Evolutionary conservation across 2,329 filamentous ascomycete species (phyloP).

Genomic region (Dactylonectria estremocensis): DNA sequence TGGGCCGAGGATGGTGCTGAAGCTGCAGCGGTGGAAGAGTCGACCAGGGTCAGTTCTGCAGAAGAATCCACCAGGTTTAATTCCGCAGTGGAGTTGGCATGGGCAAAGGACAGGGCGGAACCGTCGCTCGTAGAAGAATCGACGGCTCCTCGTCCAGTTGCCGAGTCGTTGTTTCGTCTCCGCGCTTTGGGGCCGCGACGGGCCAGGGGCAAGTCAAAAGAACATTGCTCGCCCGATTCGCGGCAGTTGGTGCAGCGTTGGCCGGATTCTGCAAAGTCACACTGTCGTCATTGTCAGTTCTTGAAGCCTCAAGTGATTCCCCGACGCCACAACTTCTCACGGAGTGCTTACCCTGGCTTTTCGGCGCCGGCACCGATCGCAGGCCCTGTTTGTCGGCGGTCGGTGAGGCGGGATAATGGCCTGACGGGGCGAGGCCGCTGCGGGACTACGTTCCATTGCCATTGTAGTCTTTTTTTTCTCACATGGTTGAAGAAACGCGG

Average conservation of each 20-base stretch:
- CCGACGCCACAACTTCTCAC: constrained; percentile 26
- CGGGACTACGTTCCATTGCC: constrained; percentile 36
- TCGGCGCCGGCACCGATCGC: constrained; percentile 55
- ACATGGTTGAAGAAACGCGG: background rate
- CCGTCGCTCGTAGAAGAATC: constrained; percentile 23
- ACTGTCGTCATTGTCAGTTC: constrained; percentile 41
- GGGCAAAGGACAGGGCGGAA: constrained; percentile 14
- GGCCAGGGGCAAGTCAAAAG: constrained; percentile 56
- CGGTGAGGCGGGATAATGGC: constrained; percentile 34
- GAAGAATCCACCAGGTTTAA: background rate
- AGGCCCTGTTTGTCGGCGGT: constrained; percentile 49
- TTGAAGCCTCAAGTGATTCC: constrained; percentile 21
- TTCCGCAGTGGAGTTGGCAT: constrained; percentile 38
- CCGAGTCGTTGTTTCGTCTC: constrained; percentile 11
- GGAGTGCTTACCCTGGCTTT: constrained; percentile 53
- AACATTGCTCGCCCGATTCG: constrained; percentile 52
- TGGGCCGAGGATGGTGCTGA: constrained; percentile 36
- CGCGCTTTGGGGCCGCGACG: constrained; percentile 56
- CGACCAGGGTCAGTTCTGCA: background rate
- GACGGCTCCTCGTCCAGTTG: background rate
- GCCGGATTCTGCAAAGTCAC: constrained; percentile 44
- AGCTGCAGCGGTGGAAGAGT: constrained; percentile 1
- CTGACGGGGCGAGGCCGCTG: constrained; percentile 36
- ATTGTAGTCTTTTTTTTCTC: background rate
- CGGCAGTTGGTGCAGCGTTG: constrained; percentile 53